Base-by-base conservation (phyloP, 148 eudicot genomes). In the Bassia scoparia region DNA sequence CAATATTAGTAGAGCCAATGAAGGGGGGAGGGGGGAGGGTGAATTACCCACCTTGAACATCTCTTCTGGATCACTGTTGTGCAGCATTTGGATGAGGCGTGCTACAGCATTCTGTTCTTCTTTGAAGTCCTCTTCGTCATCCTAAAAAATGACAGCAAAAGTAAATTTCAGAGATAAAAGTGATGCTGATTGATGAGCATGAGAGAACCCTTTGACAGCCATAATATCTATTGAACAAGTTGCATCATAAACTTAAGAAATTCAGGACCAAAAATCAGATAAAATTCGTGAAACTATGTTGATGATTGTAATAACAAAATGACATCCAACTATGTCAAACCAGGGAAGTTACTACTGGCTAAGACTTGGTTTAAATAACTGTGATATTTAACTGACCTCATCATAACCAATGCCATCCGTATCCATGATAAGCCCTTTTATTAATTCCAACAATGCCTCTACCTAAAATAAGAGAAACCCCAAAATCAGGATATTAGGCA, bases 51-150 rank as follows among this genome's bases (percentile, higher is more conserved):
- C 98, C 96, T 89, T 95, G 58, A 87, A 78, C 98, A 91, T 95
- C 86, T 95, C 98, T 80, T 91, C 90, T 43, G 89, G 82, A 71
- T 91, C 89, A 71, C 87, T 89, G 87, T 82, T 88, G 78, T 87
- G 85, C 69, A 95, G 85, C 92, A 91, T 88, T 69, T 91, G 97
- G 68, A 95, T 88, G 75, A 95, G 97, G 75, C 98, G 90, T 69
- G 97, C 90, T 69, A 91, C 97, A 77, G 93, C 90, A 86, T 91
- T 95, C 81, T 95, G 98, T 78, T 95, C 98, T 83, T 91, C 98
- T 53, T 83, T 82, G 77, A 95, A 95, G 78, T 95, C 98, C 74
- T 93, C 98, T 71, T 89, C 96, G 67, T 94, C 98, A 76, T 86
- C 79, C 98, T 94, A 80, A 55, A 29, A 70, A 30, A 38, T 48